Percentiles rank a stretch among this genome's conserved stretches.
phyloP scores from a whole-genome alignment of 805 yeast genomes.

The Starmera quercuum region DNA sequence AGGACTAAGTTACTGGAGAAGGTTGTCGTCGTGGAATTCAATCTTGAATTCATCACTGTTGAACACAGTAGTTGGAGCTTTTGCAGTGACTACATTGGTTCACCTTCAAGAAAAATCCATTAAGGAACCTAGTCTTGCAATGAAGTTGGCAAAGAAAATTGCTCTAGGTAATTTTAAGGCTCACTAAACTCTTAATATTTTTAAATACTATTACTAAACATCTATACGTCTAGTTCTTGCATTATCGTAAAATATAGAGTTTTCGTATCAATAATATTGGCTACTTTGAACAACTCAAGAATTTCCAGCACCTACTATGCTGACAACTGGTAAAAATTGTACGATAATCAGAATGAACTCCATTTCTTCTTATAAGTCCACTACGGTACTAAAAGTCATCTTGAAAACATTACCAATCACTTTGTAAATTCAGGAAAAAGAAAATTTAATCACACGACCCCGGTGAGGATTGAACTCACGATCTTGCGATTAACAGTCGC shows the following conservation, averaged over 20 bases:
- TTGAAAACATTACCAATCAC: too few relatives aligned
- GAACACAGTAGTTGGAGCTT: background rate
- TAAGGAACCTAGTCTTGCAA: background rate
- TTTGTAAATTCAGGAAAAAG: too few relatives aligned
- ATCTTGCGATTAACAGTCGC: constrained; percentile 43
- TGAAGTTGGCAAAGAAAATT: background rate
- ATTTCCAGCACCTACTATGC: too few relatives aligned
- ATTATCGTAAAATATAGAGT: too few relatives aligned
- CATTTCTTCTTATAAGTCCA: too few relatives aligned
- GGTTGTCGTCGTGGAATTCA: background rate
- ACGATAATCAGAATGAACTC: too few relatives aligned
- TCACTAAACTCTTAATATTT: background rate
- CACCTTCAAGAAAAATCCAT: background rate
- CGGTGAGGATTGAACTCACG: constrained; percentile 38
- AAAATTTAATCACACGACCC: constrained; percentile 28
- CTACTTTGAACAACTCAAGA: too few relatives aligned
- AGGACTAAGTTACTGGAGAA: constrained; percentile 1
- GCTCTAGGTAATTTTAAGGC: background rate
- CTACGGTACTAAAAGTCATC: too few relatives aligned
- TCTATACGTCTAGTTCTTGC: background rate
- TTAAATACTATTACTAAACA: background rate
- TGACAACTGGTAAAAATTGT: too few relatives aligned
- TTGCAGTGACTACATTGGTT: background rate
- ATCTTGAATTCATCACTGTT: background rate
- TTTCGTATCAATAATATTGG: too few relatives aligned